Conservation (phyloP, 768 basidiomycete genomes). For the Rhizopogon vinicolor region DNA sequence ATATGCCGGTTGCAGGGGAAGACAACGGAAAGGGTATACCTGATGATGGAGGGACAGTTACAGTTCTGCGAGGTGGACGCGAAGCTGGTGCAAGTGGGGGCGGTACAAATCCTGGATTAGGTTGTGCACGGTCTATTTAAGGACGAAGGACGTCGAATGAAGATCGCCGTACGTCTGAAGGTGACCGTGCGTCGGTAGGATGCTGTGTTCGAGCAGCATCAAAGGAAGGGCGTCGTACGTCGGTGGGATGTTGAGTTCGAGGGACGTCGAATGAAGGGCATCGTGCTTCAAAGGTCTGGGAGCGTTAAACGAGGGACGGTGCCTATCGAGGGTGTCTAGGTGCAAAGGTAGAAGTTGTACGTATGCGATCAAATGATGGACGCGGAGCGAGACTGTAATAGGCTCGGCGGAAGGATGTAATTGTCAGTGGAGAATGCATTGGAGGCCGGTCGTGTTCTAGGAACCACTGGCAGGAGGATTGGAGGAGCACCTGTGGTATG, state of each 20-base stretch:
- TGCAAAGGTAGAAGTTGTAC: constrained; percentile 11
- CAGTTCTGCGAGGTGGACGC: constrained; percentile 7
- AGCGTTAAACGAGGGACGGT: not conserved
- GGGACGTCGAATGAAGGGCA: constrained; percentile 12
- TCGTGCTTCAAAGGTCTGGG: not conserved
- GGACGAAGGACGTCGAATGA: constrained; percentile 10
- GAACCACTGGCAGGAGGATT: constrained; percentile 1
- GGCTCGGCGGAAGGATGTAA: constrained; percentile 7
- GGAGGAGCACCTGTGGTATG: not conserved
- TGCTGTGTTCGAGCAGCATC: constrained; percentile 6
- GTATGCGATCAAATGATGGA: constrained; percentile 12
- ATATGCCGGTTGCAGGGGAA: constrained; percentile 5
- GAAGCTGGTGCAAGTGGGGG: not conserved
- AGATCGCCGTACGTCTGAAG: constrained; percentile 3
- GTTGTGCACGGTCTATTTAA: not conserved
- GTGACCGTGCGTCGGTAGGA: not conserved
- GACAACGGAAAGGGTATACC: constrained; percentile 13
- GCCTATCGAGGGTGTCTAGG: too few relatives aligned
- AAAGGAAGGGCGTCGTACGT: constrained; percentile 5
- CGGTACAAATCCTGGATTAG: not conserved
- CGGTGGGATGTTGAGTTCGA: not conserved
- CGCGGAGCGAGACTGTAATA: constrained; percentile 1
- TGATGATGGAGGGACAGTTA: constrained; percentile 7
- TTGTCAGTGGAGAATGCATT: not conserved
- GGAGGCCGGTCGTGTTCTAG: not conserved